Percentiles rank a stretch among this genome's conserved stretches.
These are phyloP conservation scores for Striga hermonthica DNA, from an alignment of 305 asterid genomes.

Conservation along the genomic window DNA sequence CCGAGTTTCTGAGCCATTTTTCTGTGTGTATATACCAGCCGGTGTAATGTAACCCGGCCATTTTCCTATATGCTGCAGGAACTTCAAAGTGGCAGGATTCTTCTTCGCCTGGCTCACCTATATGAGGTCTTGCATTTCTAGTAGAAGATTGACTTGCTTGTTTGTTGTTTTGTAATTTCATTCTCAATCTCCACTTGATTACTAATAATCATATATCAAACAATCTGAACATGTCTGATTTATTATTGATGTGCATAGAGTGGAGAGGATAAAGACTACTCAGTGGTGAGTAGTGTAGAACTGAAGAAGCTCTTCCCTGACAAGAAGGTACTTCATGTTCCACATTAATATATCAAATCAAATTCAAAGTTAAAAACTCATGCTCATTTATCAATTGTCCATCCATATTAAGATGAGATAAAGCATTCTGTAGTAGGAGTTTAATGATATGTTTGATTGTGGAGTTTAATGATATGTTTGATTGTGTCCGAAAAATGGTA, in stretches of 20 bases:
- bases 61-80: constrained; percentile 48
- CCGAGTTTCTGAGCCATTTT: not conserved
- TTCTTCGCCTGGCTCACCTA: constrained; percentile 90
- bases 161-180: not conserved
- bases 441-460: constrained; percentile 3
- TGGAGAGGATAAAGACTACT: constrained; percentile 65
- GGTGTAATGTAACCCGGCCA: not conserved
- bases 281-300: constrained; percentile 54
- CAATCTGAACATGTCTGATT: constrained; percentile 14
- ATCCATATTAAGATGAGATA: not conserved
- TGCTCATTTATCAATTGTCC: too few relatives aligned
- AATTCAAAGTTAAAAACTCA: too few relatives aligned
- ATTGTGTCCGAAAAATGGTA: not conserved
- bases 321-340: constrained; percentile 44
- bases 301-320: constrained; percentile 62
- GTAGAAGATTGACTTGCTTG: too few relatives aligned
- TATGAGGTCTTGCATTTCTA: constrained; percentile 55
- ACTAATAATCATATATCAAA: not conserved
- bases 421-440: not conserved
- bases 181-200: constrained; percentile 3
- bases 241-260: constrained; percentile 39
- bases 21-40: not conserved
- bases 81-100: constrained; percentile 61
- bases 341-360: too few relatives aligned
- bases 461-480: constrained; percentile 8